These are phyloP conservation scores for Sabuloglossum arenarium DNA, from an alignment of 495 filamentous ascomycete species.

Conservation along the genomic window DNA sequence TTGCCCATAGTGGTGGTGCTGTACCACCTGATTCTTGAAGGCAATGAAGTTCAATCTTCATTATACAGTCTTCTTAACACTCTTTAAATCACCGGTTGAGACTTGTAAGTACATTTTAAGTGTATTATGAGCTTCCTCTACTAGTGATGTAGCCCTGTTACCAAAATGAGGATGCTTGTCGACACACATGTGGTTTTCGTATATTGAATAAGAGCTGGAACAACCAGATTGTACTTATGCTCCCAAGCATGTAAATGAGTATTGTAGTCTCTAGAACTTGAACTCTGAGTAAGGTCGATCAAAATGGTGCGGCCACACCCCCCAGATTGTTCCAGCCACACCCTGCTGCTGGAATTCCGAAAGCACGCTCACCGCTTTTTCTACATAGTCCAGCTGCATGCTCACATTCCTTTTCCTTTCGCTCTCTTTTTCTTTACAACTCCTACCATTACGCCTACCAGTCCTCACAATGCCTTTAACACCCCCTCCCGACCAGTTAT, in stretches of 20 bases:
- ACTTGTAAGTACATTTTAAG: constrained; percentile 1
- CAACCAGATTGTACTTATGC: no score
- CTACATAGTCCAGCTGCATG: not conserved
- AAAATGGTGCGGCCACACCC: not conserved
- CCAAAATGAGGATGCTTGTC: not conserved
- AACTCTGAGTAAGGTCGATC: no score
- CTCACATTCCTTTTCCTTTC: not conserved
- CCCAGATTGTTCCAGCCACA: not conserved
- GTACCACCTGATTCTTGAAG: no score
- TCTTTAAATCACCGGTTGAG: constrained; percentile 1
- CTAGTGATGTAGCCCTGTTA: not conserved
- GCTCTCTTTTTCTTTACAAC: no score
- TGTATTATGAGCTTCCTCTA: constrained; percentile 1
- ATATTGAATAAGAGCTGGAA: no score
- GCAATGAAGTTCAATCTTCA: no score
- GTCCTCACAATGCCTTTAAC: not conserved
- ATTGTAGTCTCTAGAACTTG: no score
- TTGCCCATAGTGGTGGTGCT: no score
- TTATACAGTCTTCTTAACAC: no score
- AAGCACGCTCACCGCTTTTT: not conserved
- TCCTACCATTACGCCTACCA: not conserved
- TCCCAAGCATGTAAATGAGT: no score
- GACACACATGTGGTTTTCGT: no score
- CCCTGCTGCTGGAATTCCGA: not conserved
- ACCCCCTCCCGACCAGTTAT: not conserved